Percentiles rank a stretch among this genome's conserved stretches.
Evolutionary conservation across 2,329 filamentous ascomycete genomes (phyloP).

Genomic region (Epichloe elymi): DNA sequence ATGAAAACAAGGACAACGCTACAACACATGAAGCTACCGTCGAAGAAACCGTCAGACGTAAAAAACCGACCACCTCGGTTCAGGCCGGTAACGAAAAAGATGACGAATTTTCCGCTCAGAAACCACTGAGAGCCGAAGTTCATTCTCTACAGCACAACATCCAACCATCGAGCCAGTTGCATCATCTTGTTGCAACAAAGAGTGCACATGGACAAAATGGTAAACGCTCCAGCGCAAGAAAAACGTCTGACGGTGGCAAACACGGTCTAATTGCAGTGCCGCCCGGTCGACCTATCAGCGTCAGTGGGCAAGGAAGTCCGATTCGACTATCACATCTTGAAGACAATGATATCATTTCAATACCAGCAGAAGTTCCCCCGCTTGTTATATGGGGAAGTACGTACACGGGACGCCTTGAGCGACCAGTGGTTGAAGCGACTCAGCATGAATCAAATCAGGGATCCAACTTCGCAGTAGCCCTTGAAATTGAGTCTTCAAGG

Average conservation of each 20-base stretch:
- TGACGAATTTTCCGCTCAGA: not conserved
- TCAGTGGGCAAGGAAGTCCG: constrained; percentile 4
- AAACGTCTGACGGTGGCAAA: not conserved
- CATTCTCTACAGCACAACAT: not conserved
- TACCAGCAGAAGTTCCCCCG: not conserved
- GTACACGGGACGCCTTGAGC: not conserved
- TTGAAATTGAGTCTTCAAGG: not conserved
- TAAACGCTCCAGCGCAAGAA: not conserved
- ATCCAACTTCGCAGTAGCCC: not conserved
- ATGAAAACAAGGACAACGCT: not conserved
- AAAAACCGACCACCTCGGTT: not conserved
- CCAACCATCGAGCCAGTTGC: not conserved
- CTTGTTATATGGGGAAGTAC: not conserved
- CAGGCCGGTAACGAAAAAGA: not conserved
- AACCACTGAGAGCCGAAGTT: not conserved
- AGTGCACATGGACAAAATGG: not conserved
- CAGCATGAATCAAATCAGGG: not conserved
- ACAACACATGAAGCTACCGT: not conserved
- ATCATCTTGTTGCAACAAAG: not conserved
- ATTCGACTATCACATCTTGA: not conserved
- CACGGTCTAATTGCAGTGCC: not conserved
- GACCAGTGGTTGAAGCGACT: not conserved
- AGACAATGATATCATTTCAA: not conserved
- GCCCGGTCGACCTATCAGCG: not conserved
- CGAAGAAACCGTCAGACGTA: not conserved